Evolutionary conservation across 306 rosid genomes (phyloP).

Genomic region (Prinsepia uniflora): DNA sequence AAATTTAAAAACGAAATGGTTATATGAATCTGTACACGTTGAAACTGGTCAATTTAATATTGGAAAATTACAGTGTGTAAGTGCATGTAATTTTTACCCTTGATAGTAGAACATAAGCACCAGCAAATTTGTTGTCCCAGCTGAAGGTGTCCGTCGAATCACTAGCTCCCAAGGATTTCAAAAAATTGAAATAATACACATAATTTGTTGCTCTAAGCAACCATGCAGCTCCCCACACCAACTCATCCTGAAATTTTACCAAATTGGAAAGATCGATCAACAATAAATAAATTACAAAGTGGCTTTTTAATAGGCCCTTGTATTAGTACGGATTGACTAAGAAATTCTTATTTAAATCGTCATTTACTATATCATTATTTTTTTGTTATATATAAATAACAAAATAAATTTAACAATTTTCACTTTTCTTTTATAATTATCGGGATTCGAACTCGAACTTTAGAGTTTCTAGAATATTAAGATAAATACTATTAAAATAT

Average conservation of each 20-base stretch:
- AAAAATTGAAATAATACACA: conserved; percentile 47
- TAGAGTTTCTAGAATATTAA: no score
- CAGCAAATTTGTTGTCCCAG: conserved; percentile 97
- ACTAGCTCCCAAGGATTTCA: conserved; percentile 60
- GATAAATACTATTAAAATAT: no score
- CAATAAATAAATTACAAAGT: not conserved
- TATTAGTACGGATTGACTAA: no score
- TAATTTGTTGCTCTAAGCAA: conserved; percentile 77
- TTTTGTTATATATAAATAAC: no score
- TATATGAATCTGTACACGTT: no score
- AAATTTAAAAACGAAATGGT: not conserved
- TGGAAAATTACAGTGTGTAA: not conserved
- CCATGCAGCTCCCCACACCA: conserved; percentile 95
- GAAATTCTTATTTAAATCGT: no score
- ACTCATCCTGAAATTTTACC: conserved; percentile 56
- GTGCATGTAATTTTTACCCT: conserved; percentile 43
- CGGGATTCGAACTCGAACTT: no score
- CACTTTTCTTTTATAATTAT: not conserved
- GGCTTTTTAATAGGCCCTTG: no score
- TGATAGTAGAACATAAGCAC: conserved; percentile 78
- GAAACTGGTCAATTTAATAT: not conserved
- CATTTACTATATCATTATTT: no score
- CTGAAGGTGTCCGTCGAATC: conserved; percentile 83
- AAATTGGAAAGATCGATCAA: not conserved
- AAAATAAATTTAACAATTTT: not conserved